Base-by-base conservation (phyloP, 2,329 filamentous ascomycete species). In the Metarhizium humberi region DNA sequence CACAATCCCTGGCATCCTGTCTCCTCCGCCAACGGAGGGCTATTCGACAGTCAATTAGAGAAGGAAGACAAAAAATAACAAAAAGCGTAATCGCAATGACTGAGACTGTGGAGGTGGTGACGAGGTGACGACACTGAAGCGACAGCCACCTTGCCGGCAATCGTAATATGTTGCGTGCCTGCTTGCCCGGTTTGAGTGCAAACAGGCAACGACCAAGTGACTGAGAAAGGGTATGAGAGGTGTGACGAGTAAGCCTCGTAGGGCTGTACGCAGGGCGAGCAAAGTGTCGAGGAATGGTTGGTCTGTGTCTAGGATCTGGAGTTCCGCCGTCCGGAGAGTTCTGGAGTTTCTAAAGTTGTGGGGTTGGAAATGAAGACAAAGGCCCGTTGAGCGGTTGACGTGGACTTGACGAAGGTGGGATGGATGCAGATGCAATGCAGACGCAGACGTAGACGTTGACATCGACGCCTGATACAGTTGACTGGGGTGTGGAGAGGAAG, bases 211-310 rank as follows among this genome's bases (percentile, higher is more conserved):
- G 25, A 38, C 42, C 20, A 32, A 36, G 25, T 43, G 20, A 34
- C 10, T 34, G 42, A 16, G 16, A 43, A 11, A 16, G 20, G 8
- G 36, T 5, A 25, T 43, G 25, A 49, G 42, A 53, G 25, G 46
- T 48, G 56, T 57, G 53, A 55, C 53, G 56, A 55, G 53, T 48
- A 51, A 32, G 53, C 56, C 53, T 57, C 50, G 56, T 57, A 57
- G 56, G 53, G 56, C 56, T 55, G 56, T 47, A 47, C 53, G 42
- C 48, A 47, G 25, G 36, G 13, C 45, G 14, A 47, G 14, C 11
- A 8, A 52, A 45, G 32, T 34, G 32, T 34, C 32, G 32, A 34
- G 7, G 5, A 34, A 25, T 25, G 25, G 25, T 25, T 25, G 25
- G 25, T 25, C 25, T 11, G 13, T 46, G 6, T 46, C 16, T 10